Evolutionary conservation across 345 rosid species (phyloP).

Genomic region (Murraya koenigii): DNA sequence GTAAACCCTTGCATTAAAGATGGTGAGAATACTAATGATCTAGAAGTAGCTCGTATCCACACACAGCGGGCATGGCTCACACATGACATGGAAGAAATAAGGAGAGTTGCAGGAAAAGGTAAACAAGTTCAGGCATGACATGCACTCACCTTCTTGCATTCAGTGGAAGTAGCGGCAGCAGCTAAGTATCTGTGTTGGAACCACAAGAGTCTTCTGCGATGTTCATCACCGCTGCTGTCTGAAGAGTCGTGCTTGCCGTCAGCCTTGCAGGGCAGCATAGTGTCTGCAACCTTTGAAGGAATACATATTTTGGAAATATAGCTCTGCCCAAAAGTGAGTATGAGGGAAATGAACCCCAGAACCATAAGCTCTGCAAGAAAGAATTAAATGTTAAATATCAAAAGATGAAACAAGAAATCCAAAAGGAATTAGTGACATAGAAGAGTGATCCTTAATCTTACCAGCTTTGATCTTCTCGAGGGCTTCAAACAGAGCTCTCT

Average conservation of each 20-base stretch:
- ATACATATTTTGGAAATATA: conserved; percentile 65
- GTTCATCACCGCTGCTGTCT: conserved; percentile 25
- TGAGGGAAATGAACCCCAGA: conserved; percentile 88
- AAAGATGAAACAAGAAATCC: neutral
- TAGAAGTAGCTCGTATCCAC: neutral
- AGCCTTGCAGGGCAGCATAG: conserved; percentile 68
- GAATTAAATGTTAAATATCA: neutral
- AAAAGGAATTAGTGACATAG: neutral
- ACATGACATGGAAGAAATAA: neutral
- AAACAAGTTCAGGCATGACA: neutral
- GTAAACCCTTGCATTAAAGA: neutral
- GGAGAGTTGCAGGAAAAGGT: neutral
- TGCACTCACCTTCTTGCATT: conserved; percentile 57
- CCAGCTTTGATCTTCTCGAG: conserved; percentile 89
- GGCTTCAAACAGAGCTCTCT: conserved; percentile 82
- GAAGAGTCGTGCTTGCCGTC: conserved; percentile 4
- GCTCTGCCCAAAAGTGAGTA: conserved; percentile 70
- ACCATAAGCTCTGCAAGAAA: conserved; percentile 81
- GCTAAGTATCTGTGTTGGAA: conserved; percentile 49
- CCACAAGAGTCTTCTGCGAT: conserved; percentile 62
- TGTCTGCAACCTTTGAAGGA: conserved; percentile 47
- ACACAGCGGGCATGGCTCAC: neutral
- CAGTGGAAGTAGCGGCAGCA: conserved; percentile 17
- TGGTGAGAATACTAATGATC: neutral
- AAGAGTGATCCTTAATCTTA: conserved; percentile 15